Evolutionary conservation across 1,284 basidiomycete species (phyloP).

Genomic region (Athelia psychrophila): DNA sequence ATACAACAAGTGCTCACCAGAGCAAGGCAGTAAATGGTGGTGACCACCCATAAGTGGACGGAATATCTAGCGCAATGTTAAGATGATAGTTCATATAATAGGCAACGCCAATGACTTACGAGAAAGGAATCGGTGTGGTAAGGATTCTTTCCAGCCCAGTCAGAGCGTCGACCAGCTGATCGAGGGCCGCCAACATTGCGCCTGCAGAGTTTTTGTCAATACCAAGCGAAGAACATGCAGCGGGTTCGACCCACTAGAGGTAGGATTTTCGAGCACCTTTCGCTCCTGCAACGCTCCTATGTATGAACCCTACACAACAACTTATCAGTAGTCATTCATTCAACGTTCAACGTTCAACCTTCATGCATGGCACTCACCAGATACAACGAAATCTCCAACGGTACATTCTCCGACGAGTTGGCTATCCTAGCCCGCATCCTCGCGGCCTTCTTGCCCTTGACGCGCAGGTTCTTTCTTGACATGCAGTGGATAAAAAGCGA

Average conservation of each 20-base stretch:
- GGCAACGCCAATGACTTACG: conserved; percentile 35
- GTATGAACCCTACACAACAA: conserved; percentile 53
- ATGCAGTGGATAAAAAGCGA: conserved; percentile 51
- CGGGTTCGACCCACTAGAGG: conserved; percentile 44
- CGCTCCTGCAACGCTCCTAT: conserved; percentile 57
- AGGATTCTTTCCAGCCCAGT: conserved; percentile 74
- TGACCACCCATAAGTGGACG: conserved; percentile 63
- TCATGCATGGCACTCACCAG: conserved; percentile 24
- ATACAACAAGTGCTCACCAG: conserved; percentile 36
- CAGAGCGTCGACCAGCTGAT: conserved; percentile 63
- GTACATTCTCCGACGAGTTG: conserved; percentile 59
- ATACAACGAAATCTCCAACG: conserved; percentile 73
- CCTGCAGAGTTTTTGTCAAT: conserved; percentile 31
- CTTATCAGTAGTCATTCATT: conserved; percentile 3
- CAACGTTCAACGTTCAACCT: no score
- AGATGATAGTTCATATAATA: no score
- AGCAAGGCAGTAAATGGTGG: conserved; percentile 53
- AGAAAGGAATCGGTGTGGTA: conserved; percentile 80
- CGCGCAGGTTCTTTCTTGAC: conserved; percentile 42
- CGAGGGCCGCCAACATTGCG: conserved; percentile 48
- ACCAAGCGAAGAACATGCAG: no score
- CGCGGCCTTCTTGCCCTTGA: conserved; percentile 54
- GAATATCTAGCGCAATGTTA: conserved; percentile 42
- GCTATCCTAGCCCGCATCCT: conserved; percentile 47
- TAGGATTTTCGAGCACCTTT: conserved; percentile 63